A percentile compares a stretch with the other conserved stretches of the same genome.
Evolutionary conservation across 2,329 filamentous ascomycete genomes (phyloP).

Genomic region (Botrytis medusae): DNA sequence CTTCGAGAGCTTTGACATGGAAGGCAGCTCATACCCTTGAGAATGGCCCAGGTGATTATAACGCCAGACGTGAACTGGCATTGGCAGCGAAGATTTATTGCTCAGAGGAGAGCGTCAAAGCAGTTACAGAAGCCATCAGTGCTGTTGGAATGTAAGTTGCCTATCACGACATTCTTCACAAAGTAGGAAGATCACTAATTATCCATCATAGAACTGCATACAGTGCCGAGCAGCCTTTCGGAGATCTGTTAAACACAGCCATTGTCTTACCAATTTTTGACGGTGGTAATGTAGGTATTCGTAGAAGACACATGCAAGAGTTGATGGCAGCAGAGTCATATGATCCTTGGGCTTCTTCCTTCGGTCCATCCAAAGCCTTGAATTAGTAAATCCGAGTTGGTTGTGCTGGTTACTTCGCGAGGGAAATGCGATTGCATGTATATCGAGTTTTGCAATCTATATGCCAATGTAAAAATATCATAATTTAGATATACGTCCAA

Average conservation of each 20-base stretch:
- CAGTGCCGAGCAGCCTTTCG: slow-evolving; percentile 40
- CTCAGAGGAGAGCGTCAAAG: slow-evolving; percentile 50
- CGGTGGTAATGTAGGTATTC: slow-evolving; percentile 54
- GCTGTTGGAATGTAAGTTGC: slow-evolving; percentile 50
- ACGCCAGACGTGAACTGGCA: slow-evolving; percentile 44
- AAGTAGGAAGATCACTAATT: slow-evolving; percentile 18
- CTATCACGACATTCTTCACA: background rate
- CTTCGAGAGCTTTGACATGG: slow-evolving; percentile 51
- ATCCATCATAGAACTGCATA: slow-evolving; percentile 18
- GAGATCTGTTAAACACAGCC: slow-evolving; percentile 47
- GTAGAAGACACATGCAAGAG: slow-evolving; percentile 49
- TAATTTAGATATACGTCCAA: background rate
- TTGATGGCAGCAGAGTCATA: slow-evolving; percentile 48
- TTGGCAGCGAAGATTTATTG: slow-evolving; percentile 53
- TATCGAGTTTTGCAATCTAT: background rate
- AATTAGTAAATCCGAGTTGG: background rate
- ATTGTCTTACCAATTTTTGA: slow-evolving; percentile 52
- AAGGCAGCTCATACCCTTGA: slow-evolving; percentile 47
- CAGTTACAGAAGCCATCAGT: slow-evolving; percentile 50
- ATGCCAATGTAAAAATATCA: background rate
- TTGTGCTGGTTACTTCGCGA: background rate
- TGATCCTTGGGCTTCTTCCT: slow-evolving; percentile 47
- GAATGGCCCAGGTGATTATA: slow-evolving; percentile 42
- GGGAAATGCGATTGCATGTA: background rate
- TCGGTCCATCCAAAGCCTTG: slow-evolving; percentile 17